A percentile compares a stretch with the other conserved stretches of the same genome.
Conservation (phyloP, 1,284 basidiomycete genomes). For the Boletus mariae region DNA sequence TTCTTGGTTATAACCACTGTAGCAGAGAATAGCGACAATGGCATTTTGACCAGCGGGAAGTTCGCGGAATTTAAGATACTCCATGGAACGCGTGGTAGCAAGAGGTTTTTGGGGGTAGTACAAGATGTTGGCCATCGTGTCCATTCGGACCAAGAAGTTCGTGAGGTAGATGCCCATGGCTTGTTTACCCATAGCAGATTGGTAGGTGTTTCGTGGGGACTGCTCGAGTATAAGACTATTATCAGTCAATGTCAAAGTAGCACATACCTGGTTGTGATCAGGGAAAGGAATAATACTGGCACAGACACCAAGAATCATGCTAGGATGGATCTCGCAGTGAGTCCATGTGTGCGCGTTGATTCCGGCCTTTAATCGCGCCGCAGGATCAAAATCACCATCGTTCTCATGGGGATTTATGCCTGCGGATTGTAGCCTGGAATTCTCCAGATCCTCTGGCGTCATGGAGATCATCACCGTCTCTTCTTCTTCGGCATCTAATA, state of each 20-base stretch:
- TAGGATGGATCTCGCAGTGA: constrained; percentile 99
- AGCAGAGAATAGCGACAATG: constrained; percentile 97
- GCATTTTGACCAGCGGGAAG: constrained; percentile 98
- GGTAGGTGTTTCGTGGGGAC: constrained; percentile 99
- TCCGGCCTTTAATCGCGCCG: constrained; percentile 80
- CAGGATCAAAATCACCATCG: constrained; percentile 78
- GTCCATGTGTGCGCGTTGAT: constrained; percentile 91
- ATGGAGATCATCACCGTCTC: constrained; percentile 99
- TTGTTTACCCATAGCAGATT: constrained; percentile 99
- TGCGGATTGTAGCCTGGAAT: constrained; percentile 66
- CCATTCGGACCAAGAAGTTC: constrained; percentile 96
- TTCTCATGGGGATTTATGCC: constrained; percentile 58
- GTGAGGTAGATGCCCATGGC: constrained; percentile 99
- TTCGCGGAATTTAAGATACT: constrained; percentile 96
- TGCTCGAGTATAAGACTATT: constrained; percentile 35
- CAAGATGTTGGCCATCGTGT: constrained; percentile 97
- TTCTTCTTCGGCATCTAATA: constrained; percentile 98
- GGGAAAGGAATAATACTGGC: constrained; percentile 99
- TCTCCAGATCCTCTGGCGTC: constrained; percentile 94
- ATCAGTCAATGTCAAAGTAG: constrained; percentile 1
- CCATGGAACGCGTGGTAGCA: constrained; percentile 98
- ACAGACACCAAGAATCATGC: constrained; percentile 98
- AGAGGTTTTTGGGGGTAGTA: constrained; percentile 99
- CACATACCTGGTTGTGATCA: constrained; percentile 92
- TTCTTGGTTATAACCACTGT: constrained; percentile 99